Evolutionary conservation across 345 rosid genomes (phyloP).

Genomic region (Camelina hispida): DNA sequence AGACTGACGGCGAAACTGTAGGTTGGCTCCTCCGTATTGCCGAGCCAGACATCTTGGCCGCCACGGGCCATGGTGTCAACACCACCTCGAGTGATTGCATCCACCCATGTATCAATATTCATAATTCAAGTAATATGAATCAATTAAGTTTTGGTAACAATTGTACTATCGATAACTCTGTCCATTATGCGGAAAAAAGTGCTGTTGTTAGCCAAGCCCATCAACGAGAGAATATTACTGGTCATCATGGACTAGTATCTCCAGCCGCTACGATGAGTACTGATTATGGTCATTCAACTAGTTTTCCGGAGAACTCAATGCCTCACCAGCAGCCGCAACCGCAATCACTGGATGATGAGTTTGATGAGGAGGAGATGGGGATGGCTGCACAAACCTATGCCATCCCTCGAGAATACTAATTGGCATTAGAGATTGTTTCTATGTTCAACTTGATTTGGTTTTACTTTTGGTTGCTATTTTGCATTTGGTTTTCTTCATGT

Average conservation of each 20-base stretch:
- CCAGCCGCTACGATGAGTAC: not conserved
- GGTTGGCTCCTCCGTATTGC: conserved; percentile 17
- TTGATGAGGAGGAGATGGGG: not conserved
- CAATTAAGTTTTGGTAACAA: not conserved
- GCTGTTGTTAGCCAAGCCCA: not conserved
- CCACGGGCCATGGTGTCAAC: not conserved
- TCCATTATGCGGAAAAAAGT: not conserved
- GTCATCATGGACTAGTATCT: not conserved
- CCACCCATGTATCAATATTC: not conserved
- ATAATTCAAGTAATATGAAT: too few species aligned
- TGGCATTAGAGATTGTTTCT: not conserved
- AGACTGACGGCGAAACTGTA: conserved; percentile 19
- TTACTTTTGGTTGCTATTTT: not conserved
- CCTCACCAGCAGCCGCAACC: not conserved
- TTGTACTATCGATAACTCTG: not conserved
- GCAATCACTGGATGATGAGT: not conserved
- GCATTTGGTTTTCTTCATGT: not conserved
- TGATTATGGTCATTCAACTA: not conserved
- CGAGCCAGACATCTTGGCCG: conserved; percentile 8
- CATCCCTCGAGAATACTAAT: not conserved
- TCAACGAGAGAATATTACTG: not conserved
- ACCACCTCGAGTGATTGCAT: not conserved
- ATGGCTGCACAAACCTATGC: not conserved
- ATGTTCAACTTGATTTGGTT: not conserved
- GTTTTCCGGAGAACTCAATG: not conserved